Evolutionary conservation across 2,329 filamentous ascomycete genomes (phyloP), one percentile per base, ranked within the genome.

Genomic region (Cercospora brassicicola): DNA sequence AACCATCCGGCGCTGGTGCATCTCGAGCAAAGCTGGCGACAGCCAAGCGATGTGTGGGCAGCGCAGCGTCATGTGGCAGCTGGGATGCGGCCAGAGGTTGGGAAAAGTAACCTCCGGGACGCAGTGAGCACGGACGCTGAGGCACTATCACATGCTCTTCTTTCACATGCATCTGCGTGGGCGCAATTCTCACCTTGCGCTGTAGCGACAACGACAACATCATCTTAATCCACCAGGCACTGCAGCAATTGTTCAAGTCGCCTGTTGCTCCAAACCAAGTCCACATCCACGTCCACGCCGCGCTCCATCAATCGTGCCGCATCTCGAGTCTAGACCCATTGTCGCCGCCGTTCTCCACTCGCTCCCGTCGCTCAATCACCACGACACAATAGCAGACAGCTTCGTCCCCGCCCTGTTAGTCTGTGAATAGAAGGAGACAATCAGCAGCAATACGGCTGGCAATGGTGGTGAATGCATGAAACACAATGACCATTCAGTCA

Each of bases 301-400:
- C 59, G 1, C n/a, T 18, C 23, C 23, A 30, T 15, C 13, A 33
- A 28, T 23, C 23, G 57, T 60, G 57, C 57, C 57, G 57, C 57
- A 60, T 60, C 57, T 60, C 57, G 57, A 60, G 28, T 62, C 59
- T 62, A 62, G 59, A 62, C 42, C 36, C 59, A 62, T 51, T 28
- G 42, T 31, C 39, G 39, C 59, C 59, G 59, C 26, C 20, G 15
- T n/a, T 42, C 42, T 48, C 42, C 59, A 48, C 59, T 23, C 59
- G 33, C 33, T 42, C 36, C 15, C 36, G 18, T 26, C 59, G 59
- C 59, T 45, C 23, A 42, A 18, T 30, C 26, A 51, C 39, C 23
- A 42, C 33, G 39, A 42, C 23, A 31, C 59, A 30, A 28, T 42
- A 62, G 36, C 39, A 30, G 36, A 62, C 59, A 28, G 3, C 39